A percentile compares a stretch with the other conserved stretches of the same genome.
These are phyloP conservation scores for thale cress (Arabidopsis thaliana) DNA, from an alignment of 345 rosid species.

Conservation along the genomic window DNA sequence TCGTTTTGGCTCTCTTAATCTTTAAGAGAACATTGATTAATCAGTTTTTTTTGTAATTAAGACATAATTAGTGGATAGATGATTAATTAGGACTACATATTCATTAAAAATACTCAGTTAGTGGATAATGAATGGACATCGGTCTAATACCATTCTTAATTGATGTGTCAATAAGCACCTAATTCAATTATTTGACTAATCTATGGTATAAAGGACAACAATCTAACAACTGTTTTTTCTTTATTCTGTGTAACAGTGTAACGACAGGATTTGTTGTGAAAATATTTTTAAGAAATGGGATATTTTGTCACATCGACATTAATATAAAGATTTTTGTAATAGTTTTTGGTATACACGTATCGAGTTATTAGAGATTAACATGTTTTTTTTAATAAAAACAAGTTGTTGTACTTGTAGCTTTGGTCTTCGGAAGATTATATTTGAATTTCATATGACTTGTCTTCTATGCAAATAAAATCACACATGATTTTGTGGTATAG, in stretches of 20 bases:
- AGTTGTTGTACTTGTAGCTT: background rate
- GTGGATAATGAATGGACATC: conserved; percentile 44
- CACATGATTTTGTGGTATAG: background rate
- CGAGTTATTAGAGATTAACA: background rate
- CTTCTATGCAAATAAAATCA: background rate
- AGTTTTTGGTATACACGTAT: conserved; percentile 41
- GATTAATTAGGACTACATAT: conserved; percentile 7
- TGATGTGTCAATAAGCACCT: conserved; percentile 45
- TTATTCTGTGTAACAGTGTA: background rate
- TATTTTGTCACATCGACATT: background rate
- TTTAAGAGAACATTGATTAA: conserved; percentile 26
- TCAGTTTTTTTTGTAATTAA: conserved; percentile 28
- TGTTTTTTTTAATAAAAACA: background rate
- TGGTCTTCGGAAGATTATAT: background rate
- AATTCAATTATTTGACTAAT: conserved; percentile 33
- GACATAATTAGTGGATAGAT: conserved; percentile 28
- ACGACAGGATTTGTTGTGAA: conserved; percentile 32
- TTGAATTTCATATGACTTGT: background rate
- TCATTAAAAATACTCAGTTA: background rate
- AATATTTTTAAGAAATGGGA: background rate
- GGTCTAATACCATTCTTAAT: conserved; percentile 6
- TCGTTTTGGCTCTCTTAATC: conserved; percentile 3
- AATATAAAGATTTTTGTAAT: background rate
- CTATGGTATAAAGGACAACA: conserved; percentile 6
- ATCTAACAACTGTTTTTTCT: conserved; percentile 17